Percentiles rank a stretch among this genome's conserved stretches.
Conservation (phyloP, 2,329 filamentous ascomycete species). For the Emmonsia crescens region DNA sequence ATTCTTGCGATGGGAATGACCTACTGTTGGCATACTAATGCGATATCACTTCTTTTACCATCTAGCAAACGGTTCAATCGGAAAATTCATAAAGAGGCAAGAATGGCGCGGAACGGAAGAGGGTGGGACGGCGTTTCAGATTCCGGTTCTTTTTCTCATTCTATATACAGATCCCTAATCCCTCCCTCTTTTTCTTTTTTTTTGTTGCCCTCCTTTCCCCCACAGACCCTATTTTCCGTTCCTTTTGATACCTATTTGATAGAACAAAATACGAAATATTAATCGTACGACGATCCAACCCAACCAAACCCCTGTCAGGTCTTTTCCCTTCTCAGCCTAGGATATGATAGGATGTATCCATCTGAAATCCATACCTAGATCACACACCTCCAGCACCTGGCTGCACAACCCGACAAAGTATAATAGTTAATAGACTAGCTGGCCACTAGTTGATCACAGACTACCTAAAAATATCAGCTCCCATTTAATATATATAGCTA, state of each 20-base stretch:
- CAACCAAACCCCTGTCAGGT: too few relatives aligned
- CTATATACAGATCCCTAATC: neutral
- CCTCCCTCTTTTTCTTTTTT: neutral
- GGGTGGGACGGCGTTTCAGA: neutral
- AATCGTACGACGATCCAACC: neutral
- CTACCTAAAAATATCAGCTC: too few relatives aligned
- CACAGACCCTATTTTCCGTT: neutral
- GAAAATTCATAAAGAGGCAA: constrained; percentile 28
- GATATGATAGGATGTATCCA: neutral
- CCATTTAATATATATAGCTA: too few relatives aligned
- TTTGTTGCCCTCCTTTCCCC: neutral
- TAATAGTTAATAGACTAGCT: too few relatives aligned
- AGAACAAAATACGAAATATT: neutral
- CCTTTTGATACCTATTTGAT: constrained; percentile 6
- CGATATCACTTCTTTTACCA: neutral
- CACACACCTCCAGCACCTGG: neutral
- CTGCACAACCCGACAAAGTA: too few relatives aligned
- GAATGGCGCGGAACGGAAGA: neutral
- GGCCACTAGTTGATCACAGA: too few relatives aligned
- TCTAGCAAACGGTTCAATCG: constrained; percentile 34
- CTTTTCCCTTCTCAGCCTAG: neutral
- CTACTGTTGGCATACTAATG: neutral
- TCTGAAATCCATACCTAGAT: neutral
- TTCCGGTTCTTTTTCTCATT: neutral
- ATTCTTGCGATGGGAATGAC: neutral